Conservation (phyloP, 305 asterid genomes). For the Fraxinus floribunda region DNA sequence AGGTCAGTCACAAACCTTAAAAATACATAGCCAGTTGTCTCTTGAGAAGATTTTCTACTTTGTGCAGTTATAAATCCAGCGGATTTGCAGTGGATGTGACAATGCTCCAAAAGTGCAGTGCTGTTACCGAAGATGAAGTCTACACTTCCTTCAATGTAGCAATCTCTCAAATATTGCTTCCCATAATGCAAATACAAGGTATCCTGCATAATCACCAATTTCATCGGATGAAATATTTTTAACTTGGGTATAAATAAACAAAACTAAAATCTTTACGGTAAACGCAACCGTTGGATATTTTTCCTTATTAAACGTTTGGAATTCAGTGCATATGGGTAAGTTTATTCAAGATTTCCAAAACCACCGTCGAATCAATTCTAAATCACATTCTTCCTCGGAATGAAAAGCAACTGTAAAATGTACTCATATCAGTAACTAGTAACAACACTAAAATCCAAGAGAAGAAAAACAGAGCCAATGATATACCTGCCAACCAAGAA, state of each 20-base stretch:
- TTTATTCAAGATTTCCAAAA: neutral
- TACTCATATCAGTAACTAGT: neutral
- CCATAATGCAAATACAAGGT: slow-evolving; percentile 88
- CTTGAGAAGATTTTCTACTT: slow-evolving; percentile 91
- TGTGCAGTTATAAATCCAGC: slow-evolving; percentile 84
- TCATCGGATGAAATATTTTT: neutral
- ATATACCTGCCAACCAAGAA: slow-evolving; percentile 94
- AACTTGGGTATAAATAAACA: neutral
- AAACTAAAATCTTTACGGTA: neutral
- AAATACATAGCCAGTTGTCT: slow-evolving; percentile 89
- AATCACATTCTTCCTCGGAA: neutral
- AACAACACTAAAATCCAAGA: neutral
- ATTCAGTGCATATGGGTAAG: neutral
- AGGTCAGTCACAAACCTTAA: slow-evolving; percentile 50
- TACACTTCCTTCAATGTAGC: slow-evolving; percentile 93
- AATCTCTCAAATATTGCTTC: slow-evolving; percentile 81
- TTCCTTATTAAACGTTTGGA: neutral
- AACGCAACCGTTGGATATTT: neutral
- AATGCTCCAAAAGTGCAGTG: slow-evolving; percentile 96
- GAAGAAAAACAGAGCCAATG: neutral
- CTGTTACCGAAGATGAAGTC: slow-evolving; percentile 97
- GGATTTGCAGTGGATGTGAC: slow-evolving; percentile 92
- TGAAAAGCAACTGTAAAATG: neutral
- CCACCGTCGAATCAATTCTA: neutral
- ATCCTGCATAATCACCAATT: slow-evolving; percentile 53